Base-by-base conservation (phyloP, 352 stramenopile species). In the Phytopythium chamaehyphon region DNA sequence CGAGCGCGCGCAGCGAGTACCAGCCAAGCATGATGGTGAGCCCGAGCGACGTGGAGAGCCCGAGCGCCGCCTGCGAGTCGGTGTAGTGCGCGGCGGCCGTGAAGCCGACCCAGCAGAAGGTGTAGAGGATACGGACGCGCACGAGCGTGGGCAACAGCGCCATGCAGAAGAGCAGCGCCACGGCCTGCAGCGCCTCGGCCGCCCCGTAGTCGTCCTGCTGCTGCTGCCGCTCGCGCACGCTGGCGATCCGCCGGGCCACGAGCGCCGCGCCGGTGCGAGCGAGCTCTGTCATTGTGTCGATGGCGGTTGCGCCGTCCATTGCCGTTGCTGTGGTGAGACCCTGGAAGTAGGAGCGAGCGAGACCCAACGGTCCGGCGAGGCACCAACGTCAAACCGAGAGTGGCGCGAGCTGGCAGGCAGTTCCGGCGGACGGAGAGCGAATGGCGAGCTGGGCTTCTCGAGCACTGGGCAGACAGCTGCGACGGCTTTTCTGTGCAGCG, bases 11-110 rank as follows among this genome's bases (percentile, higher is more conserved):
- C 40, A 82, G 57, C 48, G 68, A 73, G 54, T 78, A 82, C 71
- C 71, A 82, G 26, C 68, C 66, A 56, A 78, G 71, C 71, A 82
- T 82, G 47, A 82, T 76, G 47, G 71, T 73, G 50, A 76, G 55
- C 6, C 71, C 65, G 12, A 73, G 43, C 26, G 68, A 70, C 23
- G 71, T 78, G 9, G 69, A 55, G 28, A 82, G 64, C 38, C 71
- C 71, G 12, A 82, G 53, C 16, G 66, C 64, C 11, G 57, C 59
- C 48, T 73, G 19, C 16, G 67, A 73, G 33, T 68, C 56, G 9
- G 49, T 51, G 42, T 69, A 33, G 22, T 76, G 66, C 11, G 65
- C 69, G 14, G 73, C 8, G 12, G 73, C 51, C 21, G 65, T 69
- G 59, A 76, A 79, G 21, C 19, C 47, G 31, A 57, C 43, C 69